Conservation (phyloP, 2,329 filamentous ascomycete genomes). For the Talaromyces sp. region DNA sequence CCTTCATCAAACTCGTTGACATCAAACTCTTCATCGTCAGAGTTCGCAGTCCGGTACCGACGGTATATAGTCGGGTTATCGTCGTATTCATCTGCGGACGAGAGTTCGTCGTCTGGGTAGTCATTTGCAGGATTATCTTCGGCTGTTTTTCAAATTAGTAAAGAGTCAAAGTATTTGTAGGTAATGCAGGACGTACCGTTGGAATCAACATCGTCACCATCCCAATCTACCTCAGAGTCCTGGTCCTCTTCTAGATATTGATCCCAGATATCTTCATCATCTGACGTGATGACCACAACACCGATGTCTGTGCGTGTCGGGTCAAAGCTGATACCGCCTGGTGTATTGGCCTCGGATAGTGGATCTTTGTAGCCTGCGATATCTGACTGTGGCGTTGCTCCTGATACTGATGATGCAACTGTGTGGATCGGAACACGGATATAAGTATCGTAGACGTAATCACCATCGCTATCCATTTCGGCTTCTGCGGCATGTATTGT, state of each 20-base stretch:
- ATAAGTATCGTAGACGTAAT: slow-evolving; percentile 63
- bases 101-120: slow-evolving; percentile 50
- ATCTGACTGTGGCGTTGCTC: not conserved
- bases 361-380: slow-evolving; percentile 31
- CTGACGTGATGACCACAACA: slow-evolving; percentile 41
- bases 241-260: slow-evolving; percentile 54
- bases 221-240: slow-evolving; percentile 53
- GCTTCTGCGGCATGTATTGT: not conserved
- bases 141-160: slow-evolving; percentile 30
- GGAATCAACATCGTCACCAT: slow-evolving; percentile 61
- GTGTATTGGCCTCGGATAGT: slow-evolving; percentile 27
- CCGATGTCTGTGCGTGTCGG: slow-evolving; percentile 36
- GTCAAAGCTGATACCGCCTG: slow-evolving; percentile 28
- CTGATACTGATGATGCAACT: slow-evolving; percentile 21
- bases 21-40: slow-evolving; percentile 47
- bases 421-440: slow-evolving; percentile 47
- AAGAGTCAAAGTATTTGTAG: not conserved
- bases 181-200: slow-evolving; percentile 47
- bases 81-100: slow-evolving; percentile 46
- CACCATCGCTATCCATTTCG: slow-evolving; percentile 42
- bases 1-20: slow-evolving; percentile 32
- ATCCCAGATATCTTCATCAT: slow-evolving; percentile 55
- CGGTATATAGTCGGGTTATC: slow-evolving; percentile 37
- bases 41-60: slow-evolving; percentile 39
- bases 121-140: slow-evolving; percentile 52